Conservation (phyloP, 129 eudicot species). For the Logfia minima region DNA sequence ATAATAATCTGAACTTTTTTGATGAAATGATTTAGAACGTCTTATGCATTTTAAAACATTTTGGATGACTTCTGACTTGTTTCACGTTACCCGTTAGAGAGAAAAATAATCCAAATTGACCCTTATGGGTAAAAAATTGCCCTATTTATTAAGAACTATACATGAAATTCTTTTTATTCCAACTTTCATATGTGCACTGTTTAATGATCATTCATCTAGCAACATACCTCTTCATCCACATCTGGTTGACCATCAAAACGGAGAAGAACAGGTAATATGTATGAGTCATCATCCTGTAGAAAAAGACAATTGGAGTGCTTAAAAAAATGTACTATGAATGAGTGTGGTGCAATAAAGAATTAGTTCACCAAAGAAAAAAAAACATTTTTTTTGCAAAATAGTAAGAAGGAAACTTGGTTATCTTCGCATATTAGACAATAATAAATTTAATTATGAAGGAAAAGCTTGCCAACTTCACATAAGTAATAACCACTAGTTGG, state of each 20-base stretch:
- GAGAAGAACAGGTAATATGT: slow-evolving; percentile 88
- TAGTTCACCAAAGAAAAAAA: not conserved
- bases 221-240: slow-evolving; percentile 90
- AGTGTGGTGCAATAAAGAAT: slow-evolving; percentile 10
- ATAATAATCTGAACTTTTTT: not conserved
- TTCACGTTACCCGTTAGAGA: not conserved
- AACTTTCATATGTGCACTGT: slow-evolving; percentile 4
- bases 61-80: not conserved
- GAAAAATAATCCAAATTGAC: not conserved
- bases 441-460: not conserved
- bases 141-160: not conserved
- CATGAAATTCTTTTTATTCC: not conserved
- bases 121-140: not conserved
- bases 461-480: slow-evolving; percentile 13
- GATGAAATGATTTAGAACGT: not conserved
- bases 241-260: slow-evolving; percentile 95
- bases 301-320: slow-evolving; percentile 21
- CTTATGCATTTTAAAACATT: not conserved
- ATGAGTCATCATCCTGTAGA: slow-evolving; percentile 78
- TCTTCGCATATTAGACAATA: not conserved
- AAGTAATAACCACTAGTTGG: not conserved
- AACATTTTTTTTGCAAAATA: slow-evolving; percentile 14
- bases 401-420: slow-evolving; percentile 7
- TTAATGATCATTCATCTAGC: not conserved
- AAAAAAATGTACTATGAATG: slow-evolving; percentile 68